phyloP scores from a whole-genome alignment of 1,139 yeast species.

The Suhomyces bribrorum region DNA sequence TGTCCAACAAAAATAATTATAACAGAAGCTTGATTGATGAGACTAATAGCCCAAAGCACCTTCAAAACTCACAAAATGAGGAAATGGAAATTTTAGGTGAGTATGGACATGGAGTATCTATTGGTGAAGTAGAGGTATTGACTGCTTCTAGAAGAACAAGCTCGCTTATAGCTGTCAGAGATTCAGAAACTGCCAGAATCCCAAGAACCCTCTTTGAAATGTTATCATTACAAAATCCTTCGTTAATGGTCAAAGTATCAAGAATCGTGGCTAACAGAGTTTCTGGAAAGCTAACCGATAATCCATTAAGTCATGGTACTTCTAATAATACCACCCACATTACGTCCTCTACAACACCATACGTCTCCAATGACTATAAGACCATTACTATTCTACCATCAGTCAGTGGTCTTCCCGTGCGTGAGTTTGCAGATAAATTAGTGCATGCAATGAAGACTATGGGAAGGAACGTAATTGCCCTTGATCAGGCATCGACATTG shows the following conservation, averaged over 20 bases:
- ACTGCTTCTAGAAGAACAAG: slow-evolving; percentile 76
- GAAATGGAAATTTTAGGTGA: slow-evolving; percentile 61
- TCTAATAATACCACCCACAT: slow-evolving; percentile 14
- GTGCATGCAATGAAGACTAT: slow-evolving; percentile 69
- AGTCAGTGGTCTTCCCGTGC: slow-evolving; percentile 75
- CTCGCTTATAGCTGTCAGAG: slow-evolving; percentile 85
- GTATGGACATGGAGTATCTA: slow-evolving; percentile 90
- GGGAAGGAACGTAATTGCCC: slow-evolving; percentile 70
- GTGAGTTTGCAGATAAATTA: slow-evolving; percentile 77
- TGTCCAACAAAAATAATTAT: slow-evolving; percentile 15
- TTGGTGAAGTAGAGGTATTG: slow-evolving; percentile 93
- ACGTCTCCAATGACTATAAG: slow-evolving; percentile 56
- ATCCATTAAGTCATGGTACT: background rate
- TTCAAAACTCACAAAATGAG: slow-evolving; percentile 14
- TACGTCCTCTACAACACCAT: slow-evolving; percentile 30
- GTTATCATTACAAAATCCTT: slow-evolving; percentile 80
- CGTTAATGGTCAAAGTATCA: slow-evolving; percentile 87
- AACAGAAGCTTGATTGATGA: slow-evolving; percentile 24
- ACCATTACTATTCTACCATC: slow-evolving; percentile 87
- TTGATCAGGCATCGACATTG: slow-evolving; percentile 81
- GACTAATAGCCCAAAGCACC: slow-evolving; percentile 17
- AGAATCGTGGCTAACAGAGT: slow-evolving; percentile 82
- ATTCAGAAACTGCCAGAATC: slow-evolving; percentile 89
- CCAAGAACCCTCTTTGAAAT: slow-evolving; percentile 88
- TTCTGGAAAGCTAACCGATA: slow-evolving; percentile 15